Conservation (phyloP, 169 alveolate genomes). For the Plasmodium billcollinsi region DNA sequence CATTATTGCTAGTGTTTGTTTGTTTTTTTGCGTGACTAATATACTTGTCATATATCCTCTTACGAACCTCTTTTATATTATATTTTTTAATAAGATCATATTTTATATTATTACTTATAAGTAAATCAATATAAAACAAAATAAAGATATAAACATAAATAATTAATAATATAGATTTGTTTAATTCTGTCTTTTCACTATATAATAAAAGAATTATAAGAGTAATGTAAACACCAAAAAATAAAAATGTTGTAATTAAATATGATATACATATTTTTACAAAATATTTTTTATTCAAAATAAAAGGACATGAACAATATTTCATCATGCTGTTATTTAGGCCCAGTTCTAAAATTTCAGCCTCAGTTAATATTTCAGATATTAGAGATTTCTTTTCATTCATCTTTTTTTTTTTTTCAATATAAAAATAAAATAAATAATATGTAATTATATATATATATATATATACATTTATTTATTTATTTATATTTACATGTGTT, state of each 20-base stretch:
- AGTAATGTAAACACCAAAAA: constrained; percentile 54
- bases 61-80: constrained; percentile 38
- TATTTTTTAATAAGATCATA: constrained; percentile 34
- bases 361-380: constrained; percentile 60
- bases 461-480: neutral
- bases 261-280: constrained; percentile 35
- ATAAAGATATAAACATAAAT: constrained; percentile 37
- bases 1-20: neutral
- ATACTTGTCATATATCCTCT: constrained; percentile 26
- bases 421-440: neutral
- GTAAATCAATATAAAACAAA: constrained; percentile 44
- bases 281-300: constrained; percentile 34
- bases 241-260: constrained; percentile 32
- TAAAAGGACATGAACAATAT: constrained; percentile 56
- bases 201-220: constrained; percentile 5
- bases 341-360: constrained; percentile 64
- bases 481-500: too few species aligned
- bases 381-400: constrained; percentile 19
- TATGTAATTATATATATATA: too few species aligned
- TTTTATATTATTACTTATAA: constrained; percentile 43
- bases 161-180: constrained; percentile 18
- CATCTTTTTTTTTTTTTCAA: neutral
- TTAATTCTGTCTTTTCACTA: constrained; percentile 5
- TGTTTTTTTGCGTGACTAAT: neutral
- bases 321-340: constrained; percentile 38